Base-by-base conservation (phyloP, 2,329 filamentous ascomycete species). In the Teratosphaeria nubilosa region DNA sequence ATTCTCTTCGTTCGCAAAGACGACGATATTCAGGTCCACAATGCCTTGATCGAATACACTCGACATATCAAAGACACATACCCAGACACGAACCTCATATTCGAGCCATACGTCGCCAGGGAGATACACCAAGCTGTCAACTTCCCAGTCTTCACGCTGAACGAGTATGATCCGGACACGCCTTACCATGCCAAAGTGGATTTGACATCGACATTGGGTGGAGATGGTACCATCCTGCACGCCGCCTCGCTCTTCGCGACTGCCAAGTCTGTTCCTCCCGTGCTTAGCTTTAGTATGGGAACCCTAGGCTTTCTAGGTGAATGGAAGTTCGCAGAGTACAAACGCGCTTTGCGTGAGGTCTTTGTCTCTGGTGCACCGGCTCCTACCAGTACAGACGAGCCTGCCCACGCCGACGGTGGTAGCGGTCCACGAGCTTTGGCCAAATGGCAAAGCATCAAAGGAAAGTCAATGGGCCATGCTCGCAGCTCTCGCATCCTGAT, bases 211-310 rank as follows among this genome's bases (percentile, higher is more conserved):
- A 97, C 94, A 0, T 84, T 99, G 54, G 94, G 94, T 56, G 94
- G 94, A 50, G 94, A 99, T 72, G 91, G 91, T 60, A 96, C 91
- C 2, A 92, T 96, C 56, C 75, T 96, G 53, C 88, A 89, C 60
- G 91, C 91, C 0, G 87, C 90, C 1, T 91, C 88, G 56, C 80
- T 96, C 5, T 97, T 95, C 75, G 90, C 90, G 59, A 86, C 89
- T 41, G 85, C 88, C 51, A 79, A 82, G 1, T 84, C 85, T 51
- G 92, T 99, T 0, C 94, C 94, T 0, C 94, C 94, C 0, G 88
- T 99, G 34, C 78, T 99, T 7, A 91, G 90, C 1, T 99, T 99
- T 70, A 95, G 91, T 70, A 96, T 99, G 90, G 94, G 94, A 5
- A 95, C 92, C 0, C 77, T 99, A 0, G 94, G 94, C 0, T 99